A percentile compares a stretch with the other conserved stretches of the same genome.
Evolutionary conservation across 2,329 filamentous ascomycete species (phyloP).

Genomic region (Fusarium globosum): DNA sequence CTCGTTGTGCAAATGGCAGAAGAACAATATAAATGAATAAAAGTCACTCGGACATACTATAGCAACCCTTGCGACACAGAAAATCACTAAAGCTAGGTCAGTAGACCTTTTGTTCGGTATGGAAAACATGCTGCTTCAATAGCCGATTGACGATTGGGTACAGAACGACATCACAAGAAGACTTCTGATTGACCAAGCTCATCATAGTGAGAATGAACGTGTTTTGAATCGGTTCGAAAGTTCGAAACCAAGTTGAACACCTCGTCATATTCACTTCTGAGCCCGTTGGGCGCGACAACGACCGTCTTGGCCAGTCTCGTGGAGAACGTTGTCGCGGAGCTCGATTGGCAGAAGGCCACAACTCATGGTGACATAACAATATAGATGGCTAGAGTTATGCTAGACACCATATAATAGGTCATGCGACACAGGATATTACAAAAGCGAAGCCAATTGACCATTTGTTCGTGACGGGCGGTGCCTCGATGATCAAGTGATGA

Average conservation of each 20-base stretch:
- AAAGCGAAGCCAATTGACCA: not conserved
- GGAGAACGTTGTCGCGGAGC: not conserved
- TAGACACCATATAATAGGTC: fast-evolving
- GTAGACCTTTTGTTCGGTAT: fast-evolving
- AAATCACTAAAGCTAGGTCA: fast-evolving
- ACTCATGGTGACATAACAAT: too few species aligned
- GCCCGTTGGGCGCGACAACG: fast-evolving
- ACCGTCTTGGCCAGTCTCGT: not conserved
- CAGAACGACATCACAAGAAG: not conserved
- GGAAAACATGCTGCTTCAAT: not conserved
- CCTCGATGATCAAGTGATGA: not conserved
- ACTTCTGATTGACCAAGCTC: too few species aligned
- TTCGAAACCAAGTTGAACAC: too few species aligned
- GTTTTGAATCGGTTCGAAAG: too few species aligned
- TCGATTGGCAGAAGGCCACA: not conserved
- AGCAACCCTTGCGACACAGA: not conserved
- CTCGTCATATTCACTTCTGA: fast-evolving
- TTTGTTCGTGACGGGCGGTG: not conserved
- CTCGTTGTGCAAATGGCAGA: fast-evolving
- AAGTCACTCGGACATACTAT: too few species aligned
- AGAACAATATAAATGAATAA: too few species aligned
- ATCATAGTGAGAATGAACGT: fast-evolving
- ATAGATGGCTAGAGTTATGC: fast-evolving
- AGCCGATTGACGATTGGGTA: not conserved
- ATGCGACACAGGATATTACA: fast-evolving